These are phyloP conservation scores for Domatiomyces globalis DNA, from an alignment of 2,329 filamentous ascomycete species.

Conservation along the genomic window DNA sequence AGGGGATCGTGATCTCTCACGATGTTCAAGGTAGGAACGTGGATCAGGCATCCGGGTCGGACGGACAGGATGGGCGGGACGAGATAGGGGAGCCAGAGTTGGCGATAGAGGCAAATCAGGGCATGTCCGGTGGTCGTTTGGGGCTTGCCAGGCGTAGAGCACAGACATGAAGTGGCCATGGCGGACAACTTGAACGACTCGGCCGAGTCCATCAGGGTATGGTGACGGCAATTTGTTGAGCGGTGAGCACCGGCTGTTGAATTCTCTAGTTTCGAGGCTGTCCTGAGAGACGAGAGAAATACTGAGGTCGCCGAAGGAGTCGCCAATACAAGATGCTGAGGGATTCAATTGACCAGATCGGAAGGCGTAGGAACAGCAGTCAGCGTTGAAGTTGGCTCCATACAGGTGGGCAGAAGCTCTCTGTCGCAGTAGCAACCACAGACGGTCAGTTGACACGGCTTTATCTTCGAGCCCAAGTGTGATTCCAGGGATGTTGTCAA, in stretches of 20 bases:
- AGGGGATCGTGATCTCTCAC: neutral
- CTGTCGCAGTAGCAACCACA: slow-evolving; percentile 23
- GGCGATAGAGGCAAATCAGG: neutral
- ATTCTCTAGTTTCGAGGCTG: slow-evolving; percentile 20
- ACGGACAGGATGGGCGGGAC: neutral
- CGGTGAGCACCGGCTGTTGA: slow-evolving; percentile 5
- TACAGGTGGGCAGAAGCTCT: slow-evolving; percentile 23
- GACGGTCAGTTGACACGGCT: slow-evolving; percentile 10
- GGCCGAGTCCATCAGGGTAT: slow-evolving; percentile 6
- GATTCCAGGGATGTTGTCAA: slow-evolving; percentile 24
- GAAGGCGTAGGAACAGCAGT: slow-evolving; percentile 21
- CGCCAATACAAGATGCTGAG: slow-evolving; percentile 22
- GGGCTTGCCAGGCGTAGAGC: slow-evolving; percentile 6
- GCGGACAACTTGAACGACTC: slow-evolving; percentile 10
- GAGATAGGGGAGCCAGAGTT: neutral
- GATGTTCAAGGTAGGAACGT: neutral
- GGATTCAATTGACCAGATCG: slow-evolving; percentile 20
- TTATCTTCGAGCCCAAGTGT: slow-evolving; percentile 13
- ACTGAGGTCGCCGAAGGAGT: slow-evolving; percentile 9
- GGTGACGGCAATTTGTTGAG: slow-evolving; percentile 6
- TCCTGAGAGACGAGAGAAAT: slow-evolving; percentile 22
- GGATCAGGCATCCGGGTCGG: neutral
- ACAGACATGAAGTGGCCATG: slow-evolving; percentile 3
- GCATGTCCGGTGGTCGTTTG: neutral
- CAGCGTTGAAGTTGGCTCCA: slow-evolving; percentile 24